Base-by-base conservation (phyloP, 192 early-diverging fungal species). In the Phycomyces blakesleeanus region DNA sequence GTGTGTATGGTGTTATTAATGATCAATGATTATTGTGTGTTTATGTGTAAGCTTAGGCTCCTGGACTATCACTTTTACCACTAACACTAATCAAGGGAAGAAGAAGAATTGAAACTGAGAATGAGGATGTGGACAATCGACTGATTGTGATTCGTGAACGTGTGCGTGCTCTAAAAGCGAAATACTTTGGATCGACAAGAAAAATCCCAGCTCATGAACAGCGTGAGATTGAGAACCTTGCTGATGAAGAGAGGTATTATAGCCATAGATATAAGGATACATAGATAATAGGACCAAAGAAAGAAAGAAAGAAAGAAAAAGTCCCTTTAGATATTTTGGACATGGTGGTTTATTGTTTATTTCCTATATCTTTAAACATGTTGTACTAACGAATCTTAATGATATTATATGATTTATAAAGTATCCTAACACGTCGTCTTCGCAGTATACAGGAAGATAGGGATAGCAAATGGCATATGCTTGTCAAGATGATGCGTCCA, bases 21-120 rank as follows among this genome's bases (percentile, higher is more conserved):
- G n/a, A n/a, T n/a, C n/a, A n/a, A n/a, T n/a, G n/a, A n/a, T n/a
- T n/a, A n/a, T n/a, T n/a, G n/a, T n/a, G n/a, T n/a, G n/a, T n/a
- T n/a, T n/a, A n/a, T n/a, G n/a, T 34, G 29, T 7, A 34, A 34
- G 29, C 7, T 34, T 34, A 71, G 69, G 71, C 71, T 16, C 71
- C 71, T 16, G 71, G 71, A 20, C 27, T 72, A 18, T 72, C 71
- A 12, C 27, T 72, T 10, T 55, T 72, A 10, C 71, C 71, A 8
- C 41, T 72, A 10, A 62, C 38, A n/a, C 39, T 72, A 38, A 66
- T 72, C 29, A 72, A 72, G 27, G 71, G 71, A n/a, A 57, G 64
- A 14, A 57, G 52, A 18, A 29, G 29, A 8, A 37, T 72, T 47
- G 64, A 72, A 41, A 42, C 14, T 24, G 71, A 72, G 8, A 44